Evolutionary conservation across 352 stramenopile genomes (phyloP).

Genomic region (Phytophthora litchii): DNA sequence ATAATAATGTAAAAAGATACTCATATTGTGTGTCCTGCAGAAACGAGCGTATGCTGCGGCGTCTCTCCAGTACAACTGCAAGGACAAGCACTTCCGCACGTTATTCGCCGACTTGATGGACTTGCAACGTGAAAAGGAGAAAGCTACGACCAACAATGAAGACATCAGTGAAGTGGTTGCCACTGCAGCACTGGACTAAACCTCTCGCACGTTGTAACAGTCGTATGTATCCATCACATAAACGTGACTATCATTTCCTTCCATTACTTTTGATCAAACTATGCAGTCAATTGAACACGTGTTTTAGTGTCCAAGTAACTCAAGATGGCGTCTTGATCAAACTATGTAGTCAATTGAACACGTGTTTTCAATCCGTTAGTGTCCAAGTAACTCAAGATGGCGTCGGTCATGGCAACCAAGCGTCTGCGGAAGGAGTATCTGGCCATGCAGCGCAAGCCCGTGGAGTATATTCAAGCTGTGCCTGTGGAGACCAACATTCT

Average conservation of each 20-base stretch:
- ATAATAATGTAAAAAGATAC: background rate
- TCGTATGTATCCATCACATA: constrained; percentile 12
- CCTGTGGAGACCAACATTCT: constrained; percentile 94
- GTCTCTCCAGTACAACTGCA: constrained; percentile 81
- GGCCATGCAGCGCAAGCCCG: constrained; percentile 89
- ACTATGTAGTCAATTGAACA: constrained; percentile 9
- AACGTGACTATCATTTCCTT: constrained; percentile 14
- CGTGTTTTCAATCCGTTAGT: constrained; percentile 13
- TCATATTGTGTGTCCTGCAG: constrained; percentile 24
- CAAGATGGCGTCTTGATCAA: constrained; percentile 43
- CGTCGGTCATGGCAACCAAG: constrained; percentile 86
- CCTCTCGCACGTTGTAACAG: no score
- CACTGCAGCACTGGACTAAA: constrained; percentile 20
- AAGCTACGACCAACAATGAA: background rate
- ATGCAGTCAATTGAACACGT: constrained; percentile 9
- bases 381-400: constrained; percentile 46
- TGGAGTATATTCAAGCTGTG: constrained; percentile 90
- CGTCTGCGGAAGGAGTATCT: constrained; percentile 94
- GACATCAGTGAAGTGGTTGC: background rate
- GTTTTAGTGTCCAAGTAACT: constrained; percentile 11
- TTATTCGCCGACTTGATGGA: constrained; percentile 89
- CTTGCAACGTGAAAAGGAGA: constrained; percentile 36
- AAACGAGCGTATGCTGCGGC: constrained; percentile 73
- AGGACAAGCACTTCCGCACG: constrained; percentile 80
- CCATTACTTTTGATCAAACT: constrained; percentile 5